phyloP scores from a whole-genome alignment of 306 rosid genomes.

The Pyrus betulifolia region DNA sequence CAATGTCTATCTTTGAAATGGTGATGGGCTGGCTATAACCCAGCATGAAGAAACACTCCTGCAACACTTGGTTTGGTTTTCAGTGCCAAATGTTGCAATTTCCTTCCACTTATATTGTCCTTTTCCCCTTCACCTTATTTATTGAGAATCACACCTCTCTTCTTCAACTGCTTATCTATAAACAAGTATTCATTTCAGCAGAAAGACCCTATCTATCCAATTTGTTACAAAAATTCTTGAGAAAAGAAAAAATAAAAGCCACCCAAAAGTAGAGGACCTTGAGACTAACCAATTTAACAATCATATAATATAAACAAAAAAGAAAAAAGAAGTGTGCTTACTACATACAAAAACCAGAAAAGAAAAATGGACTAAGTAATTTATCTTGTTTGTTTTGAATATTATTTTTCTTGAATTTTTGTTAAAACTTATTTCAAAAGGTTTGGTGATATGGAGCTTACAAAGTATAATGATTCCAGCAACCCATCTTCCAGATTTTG shows the following conservation, averaged over 20 bases:
- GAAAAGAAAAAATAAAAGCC: neutral
- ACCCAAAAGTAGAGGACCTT: neutral
- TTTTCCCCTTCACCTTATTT: conserved; percentile 1
- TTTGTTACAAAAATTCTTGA: neutral
- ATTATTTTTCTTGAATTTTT: neutral
- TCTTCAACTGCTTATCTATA: conserved; percentile 21
- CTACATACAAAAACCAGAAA: neutral
- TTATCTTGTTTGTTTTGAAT: neutral
- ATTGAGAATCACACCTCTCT: neutral
- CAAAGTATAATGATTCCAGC: conserved; percentile 86
- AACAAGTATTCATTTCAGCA: neutral
- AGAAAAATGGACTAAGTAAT: neutral
- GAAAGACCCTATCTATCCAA: neutral
- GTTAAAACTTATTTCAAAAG: neutral
- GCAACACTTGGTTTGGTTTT: conserved; percentile 18
- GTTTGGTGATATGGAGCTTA: conserved; percentile 31
- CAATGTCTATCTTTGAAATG: neutral
- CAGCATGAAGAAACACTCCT: neutral
- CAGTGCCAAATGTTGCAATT: conserved; percentile 15
- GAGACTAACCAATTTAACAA: neutral
- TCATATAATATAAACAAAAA: neutral
- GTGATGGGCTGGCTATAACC: neutral
- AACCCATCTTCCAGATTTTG: conserved; percentile 81
- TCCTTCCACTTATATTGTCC: conserved; percentile 15
- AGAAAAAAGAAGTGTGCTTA: neutral